These are phyloP conservation scores for Phytophthora podocarpi DNA, from an alignment of 352 stramenopile genomes.

Conservation along the genomic window DNA sequence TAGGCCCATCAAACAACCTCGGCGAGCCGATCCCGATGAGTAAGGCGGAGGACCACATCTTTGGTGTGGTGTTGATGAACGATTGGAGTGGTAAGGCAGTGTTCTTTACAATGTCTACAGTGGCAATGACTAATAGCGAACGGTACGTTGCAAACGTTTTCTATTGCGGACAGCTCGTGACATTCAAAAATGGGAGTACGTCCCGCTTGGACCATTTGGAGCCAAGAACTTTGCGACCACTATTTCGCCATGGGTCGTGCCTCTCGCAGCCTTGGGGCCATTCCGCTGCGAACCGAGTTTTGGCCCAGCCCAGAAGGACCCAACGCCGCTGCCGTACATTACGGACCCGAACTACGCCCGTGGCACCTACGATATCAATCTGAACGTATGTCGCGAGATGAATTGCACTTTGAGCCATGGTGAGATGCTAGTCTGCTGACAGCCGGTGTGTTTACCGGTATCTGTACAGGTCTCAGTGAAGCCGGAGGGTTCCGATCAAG, in stretches of 20 bases:
- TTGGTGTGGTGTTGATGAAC: constrained; percentile 98
- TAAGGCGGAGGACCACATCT: constrained; percentile 95
- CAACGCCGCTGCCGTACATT: constrained; percentile 93
- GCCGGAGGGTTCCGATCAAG: constrained; percentile 57
- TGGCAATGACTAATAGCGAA: neutral
- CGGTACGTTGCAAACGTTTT: neutral
- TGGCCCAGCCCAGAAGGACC: constrained; percentile 84
- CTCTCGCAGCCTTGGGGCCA: constrained; percentile 93
- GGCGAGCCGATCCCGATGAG: constrained; percentile 90
- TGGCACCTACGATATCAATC: constrained; percentile 90
- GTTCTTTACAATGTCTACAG: neutral
- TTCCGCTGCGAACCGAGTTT: constrained; percentile 93
- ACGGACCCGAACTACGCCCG: constrained; percentile 90
- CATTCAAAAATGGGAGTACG: constrained; percentile 98
- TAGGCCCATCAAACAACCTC: constrained; percentile 88
- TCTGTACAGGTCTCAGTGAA: constrained; percentile 54
- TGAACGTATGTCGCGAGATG: constrained; percentile 52
- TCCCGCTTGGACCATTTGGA: constrained; percentile 96
- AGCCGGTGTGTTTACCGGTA: constrained; percentile 2
- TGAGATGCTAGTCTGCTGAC: constrained; percentile 37
- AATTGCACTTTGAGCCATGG: constrained; percentile 2
- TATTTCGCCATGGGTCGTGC: constrained; percentile 97
- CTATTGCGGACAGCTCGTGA: constrained; percentile 65
- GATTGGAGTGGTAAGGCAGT: constrained; percentile 93
- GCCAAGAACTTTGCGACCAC: constrained; percentile 98